Evolutionary conservation across 768 basidiomycete species (phyloP), one percentile per base, ranked within the genome.

Genomic region (Boletus tomentosulus): DNA sequence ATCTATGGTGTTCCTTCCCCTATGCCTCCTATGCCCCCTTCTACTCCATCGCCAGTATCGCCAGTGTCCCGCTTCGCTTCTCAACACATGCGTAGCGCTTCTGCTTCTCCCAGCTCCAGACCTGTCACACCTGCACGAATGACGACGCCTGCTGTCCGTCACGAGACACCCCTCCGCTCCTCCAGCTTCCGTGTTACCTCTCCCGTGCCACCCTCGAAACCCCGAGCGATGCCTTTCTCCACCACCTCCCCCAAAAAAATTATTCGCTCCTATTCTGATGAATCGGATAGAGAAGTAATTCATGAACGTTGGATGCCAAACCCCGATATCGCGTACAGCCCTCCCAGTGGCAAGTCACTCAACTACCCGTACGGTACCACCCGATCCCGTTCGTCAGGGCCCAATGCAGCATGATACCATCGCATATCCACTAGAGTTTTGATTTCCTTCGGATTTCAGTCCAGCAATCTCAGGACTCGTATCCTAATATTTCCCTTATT

Each of bases 241-340:
- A 59, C 66, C 41, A 72, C 79, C 15, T 78, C 80, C 25, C 80
- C 83, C 49, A 77, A 79, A 45, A 83, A 81, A 75, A 79, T 84
- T 70, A 66, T 61, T 47, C 80, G 85, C 50, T 80, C 83, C 33
- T 76, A 81, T 56, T 84, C 83, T 50, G 86, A 87, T 63, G 85
- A 86, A 72, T 86, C 84, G 58, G 73, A 72, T 54, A 70, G 68
- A 60, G 73, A 79, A 58, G 72, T 74, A 66, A 80, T 83, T 42
- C 83, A 80, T 55, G 79, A 86, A 64, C 78, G 83, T 56, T 87
- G 86, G 86, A 72, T 86, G 43, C 86, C 86, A 13, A 76, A 78
- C 30, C 62, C 67, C 38, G 66, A 70, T 24, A 33, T 70, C 50
- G 68, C 69, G 35, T 68, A 69, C 50, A 69, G 74, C 39, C 74